Percentiles rank a stretch among this genome's conserved stretches.
phyloP scores from a whole-genome alignment of 306 rosid genomes.

The Begonia masoniana region DNA sequence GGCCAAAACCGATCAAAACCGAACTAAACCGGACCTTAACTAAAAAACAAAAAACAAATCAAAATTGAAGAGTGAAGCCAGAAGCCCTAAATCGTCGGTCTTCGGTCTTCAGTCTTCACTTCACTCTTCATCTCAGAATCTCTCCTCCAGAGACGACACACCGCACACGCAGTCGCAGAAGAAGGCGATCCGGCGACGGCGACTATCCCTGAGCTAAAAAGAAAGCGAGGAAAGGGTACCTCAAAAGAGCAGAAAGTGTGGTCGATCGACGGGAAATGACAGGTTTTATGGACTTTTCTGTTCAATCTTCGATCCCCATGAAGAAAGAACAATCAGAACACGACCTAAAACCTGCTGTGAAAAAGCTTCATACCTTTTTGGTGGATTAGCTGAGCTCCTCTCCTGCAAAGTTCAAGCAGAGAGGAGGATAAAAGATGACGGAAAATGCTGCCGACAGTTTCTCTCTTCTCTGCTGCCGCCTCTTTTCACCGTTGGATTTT shows the following conservation, averaged over 20 bases:
- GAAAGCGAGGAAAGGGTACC: conserved; percentile 4
- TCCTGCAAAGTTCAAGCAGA: conserved; percentile 1
- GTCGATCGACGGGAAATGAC: conserved; percentile 47
- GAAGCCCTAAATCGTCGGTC: no score
- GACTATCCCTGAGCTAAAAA: conserved; percentile 24
- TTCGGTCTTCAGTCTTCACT: no score
- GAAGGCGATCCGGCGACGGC: neutral
- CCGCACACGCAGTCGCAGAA: no score
- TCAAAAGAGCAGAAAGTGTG: conserved; percentile 86
- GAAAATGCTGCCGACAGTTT: no score
- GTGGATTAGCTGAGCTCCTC: conserved; percentile 12
- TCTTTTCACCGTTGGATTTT: no score
- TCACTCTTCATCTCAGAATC: no score
- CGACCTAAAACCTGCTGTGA: conserved; percentile 21
- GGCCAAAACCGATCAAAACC: no score
- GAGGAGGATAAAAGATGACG: neutral
- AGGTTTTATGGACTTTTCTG: conserved; percentile 36
- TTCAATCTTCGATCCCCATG: conserved; percentile 12
- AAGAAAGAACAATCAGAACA: conserved; percentile 28
- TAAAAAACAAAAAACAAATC: no score
- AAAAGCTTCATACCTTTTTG: conserved; percentile 40
- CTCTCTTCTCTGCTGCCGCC: no score
- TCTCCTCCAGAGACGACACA: no score
- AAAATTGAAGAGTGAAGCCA: no score
- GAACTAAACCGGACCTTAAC: no score